Base-by-base conservation (phyloP, 1,139 yeast species). In the Lodderomyces elongisporus region DNA sequence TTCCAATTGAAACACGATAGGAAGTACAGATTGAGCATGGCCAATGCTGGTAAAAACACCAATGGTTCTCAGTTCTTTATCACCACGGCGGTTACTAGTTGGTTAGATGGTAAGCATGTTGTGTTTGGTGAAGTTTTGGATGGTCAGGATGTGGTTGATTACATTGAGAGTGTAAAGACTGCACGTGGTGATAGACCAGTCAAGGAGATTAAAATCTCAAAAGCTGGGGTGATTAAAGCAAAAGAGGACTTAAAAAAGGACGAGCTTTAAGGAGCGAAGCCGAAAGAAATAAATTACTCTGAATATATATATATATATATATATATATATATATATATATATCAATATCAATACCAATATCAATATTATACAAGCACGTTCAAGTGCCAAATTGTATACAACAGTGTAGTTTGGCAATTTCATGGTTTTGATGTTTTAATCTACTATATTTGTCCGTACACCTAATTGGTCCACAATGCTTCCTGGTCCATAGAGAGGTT, bases 41-140 rank as follows among this genome's bases (percentile, higher is more conserved):
- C 83, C 42, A 77, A 77, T 47, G 70, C 80, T 26, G 84, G 84
- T 26, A 73, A 58, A 39, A 62, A 71, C 53, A 76, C 82, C 41
- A 77, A 77, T 47, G 82, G 83, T 2, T 72, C 79, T 15, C 84
- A 77, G 52, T 77, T 77, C 50, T 77, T 77, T 57, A 74, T 77
- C 45, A 77, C 80, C 45, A 79, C 87, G 12, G 78, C 69, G 5
- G 59, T 70, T 13, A 76, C 85, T 24, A 58, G 64, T 27, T 77
- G 82, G 81, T 69, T 83, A 48, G 76, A 81, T 56, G 82, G 81
- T 26, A 61, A 60, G 16, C 88, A 83, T 56, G 93, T 83, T 45
- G 91, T 82, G n/a, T 83, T 83, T 49, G 93, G 93, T 37, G 84
- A 82, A 58, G 81, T 83, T 34, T 40, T 77, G 8, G 84, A 79